A percentile compares a stretch with the other conserved stretches of the same genome.
Evolutionary conservation across 2,329 filamentous ascomycete genomes (phyloP).

Genomic region (Xylaria sp.): DNA sequence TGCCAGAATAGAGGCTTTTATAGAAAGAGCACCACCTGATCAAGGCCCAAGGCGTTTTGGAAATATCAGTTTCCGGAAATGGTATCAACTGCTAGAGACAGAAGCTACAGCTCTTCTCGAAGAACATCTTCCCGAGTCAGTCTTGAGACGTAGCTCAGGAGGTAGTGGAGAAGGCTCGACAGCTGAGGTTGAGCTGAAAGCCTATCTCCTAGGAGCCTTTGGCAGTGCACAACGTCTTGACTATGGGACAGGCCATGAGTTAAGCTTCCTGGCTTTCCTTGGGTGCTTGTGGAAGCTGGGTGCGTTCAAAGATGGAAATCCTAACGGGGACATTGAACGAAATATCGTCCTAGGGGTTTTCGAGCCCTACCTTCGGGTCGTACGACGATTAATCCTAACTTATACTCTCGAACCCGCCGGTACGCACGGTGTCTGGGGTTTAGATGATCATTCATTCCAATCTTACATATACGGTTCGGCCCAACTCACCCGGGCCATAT

Average conservation of each 20-base stretch:
- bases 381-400: constrained; percentile 84
- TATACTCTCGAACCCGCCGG: constrained; percentile 96
- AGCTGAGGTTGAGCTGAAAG: constrained; percentile 74
- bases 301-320: constrained; percentile 71
- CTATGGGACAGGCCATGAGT: constrained; percentile 95
- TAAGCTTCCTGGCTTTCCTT: constrained; percentile 93
- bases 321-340: constrained; percentile 72
- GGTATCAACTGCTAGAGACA: constrained; percentile 77
- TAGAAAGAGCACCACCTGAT: constrained; percentile 85
- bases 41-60: constrained; percentile 89
- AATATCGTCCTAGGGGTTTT: constrained; percentile 84
- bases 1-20: constrained; percentile 70
- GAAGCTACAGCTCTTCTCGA: constrained; percentile 66
- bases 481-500: constrained; percentile 83
- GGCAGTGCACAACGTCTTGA: constrained; percentile 90
- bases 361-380: constrained; percentile 78
- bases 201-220: constrained; percentile 87
- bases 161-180: constrained; percentile 52
- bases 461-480: constrained; percentile 96
- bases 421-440: constrained; percentile 96
- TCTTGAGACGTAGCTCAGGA: constrained; percentile 45
- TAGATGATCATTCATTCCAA: constrained; percentile 96
- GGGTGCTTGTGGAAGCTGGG: constrained; percentile 91
- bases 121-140: constrained; percentile 62
- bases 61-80: constrained; percentile 88